phyloP scores from a whole-genome alignment of 148 eudicot genomes.

The Limonium bicolor region DNA sequence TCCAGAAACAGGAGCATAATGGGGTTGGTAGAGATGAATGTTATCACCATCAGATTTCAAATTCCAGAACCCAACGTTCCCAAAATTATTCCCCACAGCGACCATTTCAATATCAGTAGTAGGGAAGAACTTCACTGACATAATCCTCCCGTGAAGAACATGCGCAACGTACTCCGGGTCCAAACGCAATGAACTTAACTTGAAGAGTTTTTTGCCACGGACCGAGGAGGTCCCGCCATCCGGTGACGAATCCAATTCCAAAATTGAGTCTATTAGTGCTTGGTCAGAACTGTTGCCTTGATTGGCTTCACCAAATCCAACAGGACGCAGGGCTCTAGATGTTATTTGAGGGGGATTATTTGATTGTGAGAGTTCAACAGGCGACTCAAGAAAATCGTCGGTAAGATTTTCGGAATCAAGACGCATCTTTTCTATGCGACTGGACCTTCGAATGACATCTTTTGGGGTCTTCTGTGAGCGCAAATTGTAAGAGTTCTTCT shows the following conservation, averaged over 20 bases:
- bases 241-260: conserved; percentile 3
- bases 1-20: conserved; percentile 55
- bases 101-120: conserved; percentile 38
- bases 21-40: conserved; percentile 58
- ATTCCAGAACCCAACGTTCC: conserved; percentile 84
- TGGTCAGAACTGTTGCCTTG: conserved; percentile 19
- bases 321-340: conserved; percentile 16
- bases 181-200: no score
- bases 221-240: no score
- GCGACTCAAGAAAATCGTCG: conserved; percentile 21
- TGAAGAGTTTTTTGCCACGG: no score
- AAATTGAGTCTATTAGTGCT: conserved; percentile 23
- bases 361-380: conserved; percentile 9
- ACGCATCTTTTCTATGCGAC: conserved; percentile 38
- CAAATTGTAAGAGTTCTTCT: conserved; percentile 34
- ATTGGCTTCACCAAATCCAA: conserved; percentile 41
- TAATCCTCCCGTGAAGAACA: conserved; percentile 55
- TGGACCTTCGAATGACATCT: conserved; percentile 42
- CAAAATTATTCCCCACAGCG: conserved; percentile 59
- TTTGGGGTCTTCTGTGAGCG: conserved; percentile 42
- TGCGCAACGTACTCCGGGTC: conserved; percentile 56
- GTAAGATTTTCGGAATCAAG: conserved; percentile 48
- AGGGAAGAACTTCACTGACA: conserved; percentile 46
- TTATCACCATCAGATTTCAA: conserved; percentile 34
- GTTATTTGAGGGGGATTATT: background rate